Evolutionary conservation across 1,139 yeast species (phyloP).

Genomic region (Yamadazyma epiphylla): DNA sequence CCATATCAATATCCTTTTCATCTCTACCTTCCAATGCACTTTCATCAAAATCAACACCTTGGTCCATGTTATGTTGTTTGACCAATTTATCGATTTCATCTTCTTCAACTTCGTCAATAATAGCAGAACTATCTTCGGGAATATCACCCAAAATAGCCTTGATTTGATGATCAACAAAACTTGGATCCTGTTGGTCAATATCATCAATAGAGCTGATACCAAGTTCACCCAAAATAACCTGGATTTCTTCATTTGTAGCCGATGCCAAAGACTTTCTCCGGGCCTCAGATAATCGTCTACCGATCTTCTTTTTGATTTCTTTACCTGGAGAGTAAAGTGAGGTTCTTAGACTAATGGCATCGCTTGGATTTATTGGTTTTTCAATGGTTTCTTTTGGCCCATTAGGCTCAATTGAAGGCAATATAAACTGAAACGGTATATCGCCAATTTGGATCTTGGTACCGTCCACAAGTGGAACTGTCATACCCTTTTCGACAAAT

Average conservation of each 20-base stretch:
- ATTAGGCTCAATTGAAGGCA: conserved; percentile 52
- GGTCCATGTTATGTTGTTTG: conserved; percentile 32
- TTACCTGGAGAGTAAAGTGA: conserved; percentile 32
- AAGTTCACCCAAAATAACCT: conserved; percentile 34
- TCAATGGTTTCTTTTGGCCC: conserved; percentile 17
- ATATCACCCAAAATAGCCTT: conserved; percentile 30
- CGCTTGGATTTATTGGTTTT: conserved; percentile 49
- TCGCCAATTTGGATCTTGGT: conserved; percentile 92
- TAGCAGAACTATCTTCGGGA: conserved; percentile 15
- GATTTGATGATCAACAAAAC: conserved; percentile 32
- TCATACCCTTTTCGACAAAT: conserved; percentile 84
- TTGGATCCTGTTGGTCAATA: conserved; percentile 33
- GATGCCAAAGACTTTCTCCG: conserved; percentile 39
- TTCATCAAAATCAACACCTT: conserved; percentile 29
- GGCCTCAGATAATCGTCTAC: conserved; percentile 33
- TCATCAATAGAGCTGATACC: conserved; percentile 37
- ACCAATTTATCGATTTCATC: conserved; percentile 36
- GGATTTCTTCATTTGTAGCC: conserved; percentile 40
- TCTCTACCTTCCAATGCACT: conserved; percentile 11
- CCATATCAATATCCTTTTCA: conserved; percentile 20
- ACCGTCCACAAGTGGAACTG: conserved; percentile 77
- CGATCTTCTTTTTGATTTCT: conserved; percentile 6
- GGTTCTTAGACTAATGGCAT: conserved; percentile 50
- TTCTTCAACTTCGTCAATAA: conserved; percentile 18
- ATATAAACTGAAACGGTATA: conserved; percentile 78